Evolutionary conservation across 495 filamentous ascomycete genomes (phyloP).

Genomic region (Peziza echinospora): DNA sequence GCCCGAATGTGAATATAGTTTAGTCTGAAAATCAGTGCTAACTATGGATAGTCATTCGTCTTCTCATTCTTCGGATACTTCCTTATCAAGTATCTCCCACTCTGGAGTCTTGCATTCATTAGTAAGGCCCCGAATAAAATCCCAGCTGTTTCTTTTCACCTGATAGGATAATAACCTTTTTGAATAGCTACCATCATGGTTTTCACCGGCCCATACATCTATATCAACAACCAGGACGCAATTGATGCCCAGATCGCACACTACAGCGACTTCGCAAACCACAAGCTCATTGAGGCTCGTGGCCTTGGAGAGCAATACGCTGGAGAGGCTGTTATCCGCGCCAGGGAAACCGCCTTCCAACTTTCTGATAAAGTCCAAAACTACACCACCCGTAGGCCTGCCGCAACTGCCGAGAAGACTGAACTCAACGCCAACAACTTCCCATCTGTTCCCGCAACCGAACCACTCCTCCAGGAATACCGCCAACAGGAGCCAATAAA

Average conservation of each 20-base stretch:
- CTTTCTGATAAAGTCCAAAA: conserved; percentile 70
- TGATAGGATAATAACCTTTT: too few relatives aligned
- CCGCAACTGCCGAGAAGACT: background rate
- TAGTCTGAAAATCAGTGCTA: conserved; percentile 2
- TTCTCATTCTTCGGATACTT: conserved; percentile 73
- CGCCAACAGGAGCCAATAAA: too few relatives aligned
- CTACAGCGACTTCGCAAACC: conserved; percentile 44
- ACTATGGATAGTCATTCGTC: conserved; percentile 40
- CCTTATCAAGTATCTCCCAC: conserved; percentile 77
- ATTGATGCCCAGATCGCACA: conserved; percentile 71
- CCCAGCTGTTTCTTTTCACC: conserved; percentile 1
- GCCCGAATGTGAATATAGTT: conserved; percentile 1
- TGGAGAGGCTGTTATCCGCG: conserved; percentile 46
- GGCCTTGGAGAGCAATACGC: conserved; percentile 66
- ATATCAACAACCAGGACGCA: conserved; percentile 78
- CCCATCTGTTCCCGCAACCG: conserved; percentile 38
- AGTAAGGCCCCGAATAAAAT: conserved; percentile 8
- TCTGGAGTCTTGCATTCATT: conserved; percentile 78
- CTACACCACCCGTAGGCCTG: conserved; percentile 22
- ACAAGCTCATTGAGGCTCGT: conserved; percentile 63
- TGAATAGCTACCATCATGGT: conserved; percentile 40
- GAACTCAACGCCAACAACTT: conserved; percentile 23
- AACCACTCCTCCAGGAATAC: too few relatives aligned
- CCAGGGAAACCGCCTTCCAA: conserved; percentile 63
- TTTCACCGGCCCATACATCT: conserved; percentile 77